Evolutionary conservation across 2,329 filamentous ascomycete genomes (phyloP).

Genomic region (Pseudomassariella vexata): DNA sequence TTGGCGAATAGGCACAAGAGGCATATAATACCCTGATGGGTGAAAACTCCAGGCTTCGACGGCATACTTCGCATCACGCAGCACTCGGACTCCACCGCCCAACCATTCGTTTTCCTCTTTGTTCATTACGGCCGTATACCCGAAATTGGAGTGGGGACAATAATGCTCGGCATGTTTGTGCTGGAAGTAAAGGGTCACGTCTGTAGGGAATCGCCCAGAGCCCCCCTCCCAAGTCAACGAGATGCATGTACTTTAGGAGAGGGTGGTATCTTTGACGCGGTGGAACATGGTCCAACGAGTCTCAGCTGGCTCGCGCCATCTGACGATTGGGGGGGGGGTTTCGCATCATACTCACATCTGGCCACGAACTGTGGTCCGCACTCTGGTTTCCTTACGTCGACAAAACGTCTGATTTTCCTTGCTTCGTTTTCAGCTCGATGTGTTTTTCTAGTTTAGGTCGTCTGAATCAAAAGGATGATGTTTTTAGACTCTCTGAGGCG

Average conservation of each 20-base stretch:
- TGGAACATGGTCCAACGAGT: no score
- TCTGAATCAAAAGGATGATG: conserved; percentile 21
- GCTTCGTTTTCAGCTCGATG: conserved; percentile 17
- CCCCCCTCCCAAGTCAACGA: conserved; percentile 16
- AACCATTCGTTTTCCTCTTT: conserved; percentile 17
- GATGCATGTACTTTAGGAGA: conserved; percentile 29
- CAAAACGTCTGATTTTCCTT: conserved; percentile 18
- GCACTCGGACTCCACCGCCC: conserved; percentile 12
- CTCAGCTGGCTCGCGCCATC: conserved; percentile 17
- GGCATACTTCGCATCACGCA: background rate
- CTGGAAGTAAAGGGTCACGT: conserved; percentile 20
- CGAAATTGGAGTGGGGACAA: conserved; percentile 18
- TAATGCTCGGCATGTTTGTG: conserved; percentile 18
- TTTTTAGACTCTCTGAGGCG: conserved; percentile 8
- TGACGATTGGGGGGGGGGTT: conserved; percentile 13
- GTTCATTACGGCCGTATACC: conserved; percentile 24
- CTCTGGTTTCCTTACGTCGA: conserved; percentile 24
- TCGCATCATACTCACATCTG: conserved; percentile 18
- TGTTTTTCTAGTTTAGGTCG: conserved; percentile 21
- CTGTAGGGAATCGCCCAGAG: no score
- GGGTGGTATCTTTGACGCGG: conserved; percentile 12
- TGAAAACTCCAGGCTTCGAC: conserved; percentile 9
- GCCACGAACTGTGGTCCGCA: conserved; percentile 20
- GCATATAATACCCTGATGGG: conserved; percentile 16
- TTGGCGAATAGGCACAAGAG: conserved; percentile 18